phyloP scores from a whole-genome alignment of 164 flowering plant species.

The Tetracentron sinense region DNA sequence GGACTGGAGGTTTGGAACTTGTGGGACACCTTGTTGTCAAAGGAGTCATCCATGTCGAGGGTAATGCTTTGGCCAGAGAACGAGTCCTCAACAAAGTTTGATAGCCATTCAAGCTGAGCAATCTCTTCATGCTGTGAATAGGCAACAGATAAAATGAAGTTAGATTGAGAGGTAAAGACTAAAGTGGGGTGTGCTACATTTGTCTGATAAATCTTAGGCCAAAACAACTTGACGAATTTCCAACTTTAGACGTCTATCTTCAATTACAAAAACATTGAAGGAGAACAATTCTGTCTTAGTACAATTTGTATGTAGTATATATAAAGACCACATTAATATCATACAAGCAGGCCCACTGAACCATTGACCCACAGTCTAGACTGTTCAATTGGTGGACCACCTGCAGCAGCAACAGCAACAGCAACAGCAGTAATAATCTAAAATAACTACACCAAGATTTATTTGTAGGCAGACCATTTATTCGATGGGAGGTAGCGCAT shows the following conservation, averaged over 20 bases:
- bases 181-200: no score
- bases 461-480: no score
- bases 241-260: no score
- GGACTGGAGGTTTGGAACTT: conserved; percentile 73
- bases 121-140: conserved; percentile 72
- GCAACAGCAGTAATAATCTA: neutral
- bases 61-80: conserved; percentile 52
- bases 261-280: no score
- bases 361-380: neutral
- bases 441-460: no score
- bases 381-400: no score
- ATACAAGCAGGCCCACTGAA: neutral
- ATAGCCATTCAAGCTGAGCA: conserved; percentile 81
- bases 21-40: conserved; percentile 22
- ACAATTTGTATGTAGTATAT: no score
- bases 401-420: neutral
- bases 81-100: conserved; percentile 82
- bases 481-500: no score
- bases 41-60: conserved; percentile 29
- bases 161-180: neutral
- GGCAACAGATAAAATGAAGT: neutral
- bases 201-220: no score
- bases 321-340: neutral
- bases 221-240: no score
- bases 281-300: no score